A percentile compares a stretch with the other conserved stretches of the same genome.
phyloP scores from a whole-genome alignment of 1,139 yeast species.

The Blastobotrys capitulatus region DNA sequence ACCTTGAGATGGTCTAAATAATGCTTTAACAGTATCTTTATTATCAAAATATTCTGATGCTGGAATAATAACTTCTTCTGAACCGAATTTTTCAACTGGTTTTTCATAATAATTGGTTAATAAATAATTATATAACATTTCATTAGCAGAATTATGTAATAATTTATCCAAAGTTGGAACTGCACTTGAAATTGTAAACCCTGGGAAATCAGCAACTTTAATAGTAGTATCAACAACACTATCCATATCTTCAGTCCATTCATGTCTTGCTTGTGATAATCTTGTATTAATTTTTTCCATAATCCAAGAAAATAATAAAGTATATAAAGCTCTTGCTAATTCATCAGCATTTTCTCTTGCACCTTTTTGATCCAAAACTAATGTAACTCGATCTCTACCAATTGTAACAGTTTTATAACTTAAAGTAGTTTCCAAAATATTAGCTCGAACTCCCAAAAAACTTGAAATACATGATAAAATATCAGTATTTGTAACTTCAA shows the following conservation, averaged over 20 bases:
- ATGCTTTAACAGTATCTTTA: constrained; percentile 35
- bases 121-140: constrained; percentile 36
- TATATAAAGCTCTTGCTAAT: constrained; percentile 38
- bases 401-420: constrained; percentile 37
- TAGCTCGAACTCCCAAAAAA: constrained; percentile 38
- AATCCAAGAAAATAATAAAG: constrained; percentile 38
- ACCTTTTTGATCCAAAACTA: constrained; percentile 38
- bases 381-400: constrained; percentile 38
- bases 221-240: constrained; percentile 36
- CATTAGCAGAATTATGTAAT: constrained; percentile 40
- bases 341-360: constrained; percentile 41
- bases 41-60: constrained; percentile 38
- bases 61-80: constrained; percentile 38
- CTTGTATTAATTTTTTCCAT: constrained; percentile 36
- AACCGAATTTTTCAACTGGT: constrained; percentile 35
- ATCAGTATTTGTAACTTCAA: constrained; percentile 36
- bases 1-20: constrained; percentile 36
- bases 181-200: constrained; percentile 34
- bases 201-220: constrained; percentile 39
- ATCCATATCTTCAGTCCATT: constrained; percentile 22
- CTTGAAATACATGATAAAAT: constrained; percentile 35
- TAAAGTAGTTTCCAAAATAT: constrained; percentile 35
- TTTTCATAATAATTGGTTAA: constrained; percentile 35
- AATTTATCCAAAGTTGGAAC: constrained; percentile 37
- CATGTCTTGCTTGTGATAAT: constrained; percentile 30